Percentiles rank a stretch among this genome's conserved stretches.
Conservation (phyloP, 2,329 filamentous ascomycete species). For the Calycina herbarum region DNA sequence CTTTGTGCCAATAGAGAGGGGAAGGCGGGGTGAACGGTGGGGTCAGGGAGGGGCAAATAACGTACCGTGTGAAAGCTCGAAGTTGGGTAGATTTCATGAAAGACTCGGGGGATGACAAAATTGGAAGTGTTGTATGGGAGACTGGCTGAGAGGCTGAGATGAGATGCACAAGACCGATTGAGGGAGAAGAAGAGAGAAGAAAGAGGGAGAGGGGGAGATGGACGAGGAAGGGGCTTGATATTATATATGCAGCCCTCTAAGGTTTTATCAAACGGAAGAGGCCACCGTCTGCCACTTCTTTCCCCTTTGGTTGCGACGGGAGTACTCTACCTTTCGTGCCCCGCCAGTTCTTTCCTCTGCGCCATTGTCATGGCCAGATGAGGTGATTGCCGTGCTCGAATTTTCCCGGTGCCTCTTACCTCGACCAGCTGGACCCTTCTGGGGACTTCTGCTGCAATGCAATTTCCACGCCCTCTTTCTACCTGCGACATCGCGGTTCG, state of each 20-base stretch:
- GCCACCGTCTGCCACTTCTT: neutral
- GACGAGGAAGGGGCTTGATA: neutral
- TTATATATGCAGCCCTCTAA: neutral
- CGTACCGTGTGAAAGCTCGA: neutral
- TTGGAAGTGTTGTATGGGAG: neutral
- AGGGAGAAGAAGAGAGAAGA: neutral
- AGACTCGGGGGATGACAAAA: neutral
- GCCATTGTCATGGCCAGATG: neutral
- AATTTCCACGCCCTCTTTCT: neutral
- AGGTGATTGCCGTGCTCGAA: neutral
- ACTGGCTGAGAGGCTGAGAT: neutral
- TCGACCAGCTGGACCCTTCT: neutral
- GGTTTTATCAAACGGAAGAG: neutral
- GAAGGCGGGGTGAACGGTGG: neutral
- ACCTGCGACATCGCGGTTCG: neutral
- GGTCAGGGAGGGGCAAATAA: neutral
- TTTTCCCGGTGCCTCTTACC: slow-evolving; percentile 2
- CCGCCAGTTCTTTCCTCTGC: neutral
- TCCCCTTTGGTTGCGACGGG: neutral
- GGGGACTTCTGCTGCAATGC: neutral
- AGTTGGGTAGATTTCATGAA: neutral
- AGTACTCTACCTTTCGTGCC: neutral
- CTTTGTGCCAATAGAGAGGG: neutral
- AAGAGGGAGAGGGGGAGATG: neutral
- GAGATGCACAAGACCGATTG: neutral